phyloP scores from a whole-genome alignment of 2,329 filamentous ascomycete species.

The Sphaerulina populicola region DNA sequence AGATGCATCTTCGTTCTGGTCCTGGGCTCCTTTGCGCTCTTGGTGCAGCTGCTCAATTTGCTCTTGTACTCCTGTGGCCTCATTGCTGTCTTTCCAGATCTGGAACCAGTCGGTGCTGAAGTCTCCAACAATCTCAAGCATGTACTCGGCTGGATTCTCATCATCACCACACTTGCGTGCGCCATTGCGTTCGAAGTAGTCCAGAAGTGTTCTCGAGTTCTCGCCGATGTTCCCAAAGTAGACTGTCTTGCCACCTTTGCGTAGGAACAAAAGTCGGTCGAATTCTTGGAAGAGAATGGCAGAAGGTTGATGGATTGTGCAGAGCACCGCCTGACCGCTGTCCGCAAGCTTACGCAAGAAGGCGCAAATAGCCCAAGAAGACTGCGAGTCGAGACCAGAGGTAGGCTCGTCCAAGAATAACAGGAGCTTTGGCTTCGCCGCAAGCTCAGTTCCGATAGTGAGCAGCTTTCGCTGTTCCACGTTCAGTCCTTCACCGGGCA shows the following conservation, averaged over 20 bases:
- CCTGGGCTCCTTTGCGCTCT: constrained; percentile 27
- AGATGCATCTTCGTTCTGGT: constrained; percentile 29
- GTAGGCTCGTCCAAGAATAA: constrained; percentile 55
- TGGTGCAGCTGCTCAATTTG: constrained; percentile 37
- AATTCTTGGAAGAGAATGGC: constrained; percentile 42
- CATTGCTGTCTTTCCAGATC: constrained; percentile 34
- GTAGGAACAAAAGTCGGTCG: constrained; percentile 39
- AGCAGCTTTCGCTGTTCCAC: constrained; percentile 55
- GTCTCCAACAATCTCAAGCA: constrained; percentile 49
- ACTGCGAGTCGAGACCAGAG: constrained; percentile 55
- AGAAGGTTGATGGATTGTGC: constrained; percentile 42
- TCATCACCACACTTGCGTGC: constrained; percentile 47
- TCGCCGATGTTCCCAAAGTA: constrained; percentile 44
- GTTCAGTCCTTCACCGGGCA: constrained; percentile 53
- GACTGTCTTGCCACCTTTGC: constrained; percentile 39
- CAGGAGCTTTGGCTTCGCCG: constrained; percentile 48
- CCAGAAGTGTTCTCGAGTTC: constrained; percentile 35
- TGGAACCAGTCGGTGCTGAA: constrained; percentile 37
- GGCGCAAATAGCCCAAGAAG: constrained; percentile 54
- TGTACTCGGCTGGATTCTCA: constrained; percentile 69
- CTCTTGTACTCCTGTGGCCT: constrained; percentile 29
- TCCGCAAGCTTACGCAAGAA: constrained; percentile 55
- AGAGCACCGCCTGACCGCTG: constrained; percentile 40
- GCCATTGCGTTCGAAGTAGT: constrained; percentile 56
- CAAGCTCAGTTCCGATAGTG: constrained; percentile 46